phyloP scores from a whole-genome alignment of 2,329 filamentous ascomycete species.

The Calonectria pseudoturangicola region DNA sequence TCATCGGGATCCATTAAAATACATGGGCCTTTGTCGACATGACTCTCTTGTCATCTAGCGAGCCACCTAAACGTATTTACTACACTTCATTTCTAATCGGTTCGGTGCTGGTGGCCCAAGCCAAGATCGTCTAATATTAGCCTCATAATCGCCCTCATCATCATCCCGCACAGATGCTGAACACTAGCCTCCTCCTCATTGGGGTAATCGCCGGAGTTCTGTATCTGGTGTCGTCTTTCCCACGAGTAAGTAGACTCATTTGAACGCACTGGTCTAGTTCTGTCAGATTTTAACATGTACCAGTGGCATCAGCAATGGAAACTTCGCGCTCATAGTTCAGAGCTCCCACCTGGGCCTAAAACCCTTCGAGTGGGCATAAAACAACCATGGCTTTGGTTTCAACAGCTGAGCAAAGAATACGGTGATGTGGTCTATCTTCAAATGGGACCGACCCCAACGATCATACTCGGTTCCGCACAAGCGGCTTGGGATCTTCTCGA shows the following conservation, averaged over 20 bases:
- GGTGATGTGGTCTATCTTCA: constrained; percentile 66
- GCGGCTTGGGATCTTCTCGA: constrained; percentile 67
- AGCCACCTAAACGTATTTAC: background rate
- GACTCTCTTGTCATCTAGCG: background rate
- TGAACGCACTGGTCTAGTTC: too few species aligned
- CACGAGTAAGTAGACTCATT: constrained; percentile 39
- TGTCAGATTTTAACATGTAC: background rate
- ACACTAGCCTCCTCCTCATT: background rate
- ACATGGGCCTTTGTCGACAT: background rate
- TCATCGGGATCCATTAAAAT: constrained; percentile 46
- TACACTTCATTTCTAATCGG: background rate
- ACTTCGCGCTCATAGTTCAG: constrained; percentile 60
- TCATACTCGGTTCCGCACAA: constrained; percentile 64
- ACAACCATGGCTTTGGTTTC: constrained; percentile 66
- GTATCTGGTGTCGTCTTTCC: constrained; percentile 47
- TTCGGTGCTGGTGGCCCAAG: background rate
- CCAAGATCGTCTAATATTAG: background rate
- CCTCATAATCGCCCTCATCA: background rate
- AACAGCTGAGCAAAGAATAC: constrained; percentile 60
- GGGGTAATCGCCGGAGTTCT: constrained; percentile 5
- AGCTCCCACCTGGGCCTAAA: constrained; percentile 63
- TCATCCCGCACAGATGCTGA: background rate
- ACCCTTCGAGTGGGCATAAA: constrained; percentile 60
- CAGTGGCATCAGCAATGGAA: constrained; percentile 63
- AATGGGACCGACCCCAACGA: constrained; percentile 64